These are phyloP conservation scores for Cryptococcus sp. DNA, from an alignment of 1,284 basidiomycete genomes.

Conservation along the genomic window DNA sequence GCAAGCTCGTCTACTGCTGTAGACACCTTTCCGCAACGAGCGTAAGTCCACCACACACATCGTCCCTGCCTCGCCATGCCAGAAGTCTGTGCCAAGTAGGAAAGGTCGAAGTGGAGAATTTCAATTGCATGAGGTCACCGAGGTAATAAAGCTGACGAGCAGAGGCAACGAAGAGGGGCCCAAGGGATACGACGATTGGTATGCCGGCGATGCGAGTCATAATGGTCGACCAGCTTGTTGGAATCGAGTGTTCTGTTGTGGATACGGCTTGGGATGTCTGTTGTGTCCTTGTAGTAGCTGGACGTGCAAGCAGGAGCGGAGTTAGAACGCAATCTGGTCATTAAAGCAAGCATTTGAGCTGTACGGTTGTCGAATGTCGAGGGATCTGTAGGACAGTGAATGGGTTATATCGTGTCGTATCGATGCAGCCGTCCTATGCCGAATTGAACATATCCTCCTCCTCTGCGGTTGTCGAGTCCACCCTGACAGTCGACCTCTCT, in stretches of 20 bases:
- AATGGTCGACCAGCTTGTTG: constrained; percentile 29
- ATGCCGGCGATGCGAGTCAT: constrained; percentile 27
- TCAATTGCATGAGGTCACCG: too few species aligned
- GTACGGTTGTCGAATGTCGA: too few species aligned
- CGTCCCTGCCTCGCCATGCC: too few species aligned
- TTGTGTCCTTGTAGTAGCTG: constrained; percentile 31
- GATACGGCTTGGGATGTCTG: constrained; percentile 31
- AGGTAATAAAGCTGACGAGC: too few species aligned
- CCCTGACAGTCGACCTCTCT: neutral
- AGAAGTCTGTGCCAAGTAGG: too few species aligned
- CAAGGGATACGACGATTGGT: constrained; percentile 23
- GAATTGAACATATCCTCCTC: too few species aligned
- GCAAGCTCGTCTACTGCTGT: constrained; percentile 1
- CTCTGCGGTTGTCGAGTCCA: too few species aligned
- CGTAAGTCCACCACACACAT: neutral
- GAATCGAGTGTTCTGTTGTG: constrained; percentile 32
- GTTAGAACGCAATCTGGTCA: neutral
- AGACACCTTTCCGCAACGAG: neutral
- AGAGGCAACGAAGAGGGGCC: neutral
- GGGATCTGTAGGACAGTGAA: too few species aligned
- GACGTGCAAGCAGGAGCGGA: constrained; percentile 28
- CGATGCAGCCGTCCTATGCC: too few species aligned
- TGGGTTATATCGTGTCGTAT: too few species aligned
- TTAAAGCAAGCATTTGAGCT: too few species aligned
- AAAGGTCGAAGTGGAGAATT: too few species aligned